Base-by-base conservation (phyloP, 2,329 filamentous ascomycete species). In the Xylaria arbuscula region DNA sequence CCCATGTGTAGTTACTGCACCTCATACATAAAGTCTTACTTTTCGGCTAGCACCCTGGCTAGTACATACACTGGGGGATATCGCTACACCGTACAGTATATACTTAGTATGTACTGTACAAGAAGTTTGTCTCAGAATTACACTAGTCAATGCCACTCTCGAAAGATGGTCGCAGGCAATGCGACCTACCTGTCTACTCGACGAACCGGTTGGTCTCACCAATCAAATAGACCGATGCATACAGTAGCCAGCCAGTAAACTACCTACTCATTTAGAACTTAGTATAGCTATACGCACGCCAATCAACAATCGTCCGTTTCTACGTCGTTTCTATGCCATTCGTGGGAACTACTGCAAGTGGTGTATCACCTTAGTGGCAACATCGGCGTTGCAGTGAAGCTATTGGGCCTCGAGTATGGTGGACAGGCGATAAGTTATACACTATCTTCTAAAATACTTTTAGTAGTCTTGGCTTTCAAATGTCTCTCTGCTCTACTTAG, bases 291-390 rank as follows among this genome's bases (percentile, higher is more conserved):
- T 57, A 56, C 55, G 32, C 58, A 61, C 47, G 19, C 17, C 51
- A 58, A 54, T 68, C 57, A 50, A 67, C 51, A 15, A 64, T 60
- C 55, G 51, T 11, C 54, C 58, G 34, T 53, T 64, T 59, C 40
- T 28, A 53, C 48, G 34, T 50, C 63, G 34, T 56, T 67, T 59
- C 48, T 24, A 56, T 60, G 40, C 56, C 32, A 57, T 61, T 53
- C 54, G 64, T 53, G 50, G 42, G 47, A 47, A 62, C 64, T 64
- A 67, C 67, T 69, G 63, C 63, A 62, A 17, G 58, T 40, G 63
- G 47, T 66, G 63, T 63, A 28, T 60, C 57, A 59, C 58, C 10
- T 24, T n/a, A n/a, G 22, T 57, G 40, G 24, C 53, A 54, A 47
- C 28, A 34, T 51, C 50, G n/a, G 15, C 47, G 28, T 55, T 34